phyloP scores from a whole-genome alignment of 2,329 filamentous ascomycete species.

The Cercospora beticola region DNA sequence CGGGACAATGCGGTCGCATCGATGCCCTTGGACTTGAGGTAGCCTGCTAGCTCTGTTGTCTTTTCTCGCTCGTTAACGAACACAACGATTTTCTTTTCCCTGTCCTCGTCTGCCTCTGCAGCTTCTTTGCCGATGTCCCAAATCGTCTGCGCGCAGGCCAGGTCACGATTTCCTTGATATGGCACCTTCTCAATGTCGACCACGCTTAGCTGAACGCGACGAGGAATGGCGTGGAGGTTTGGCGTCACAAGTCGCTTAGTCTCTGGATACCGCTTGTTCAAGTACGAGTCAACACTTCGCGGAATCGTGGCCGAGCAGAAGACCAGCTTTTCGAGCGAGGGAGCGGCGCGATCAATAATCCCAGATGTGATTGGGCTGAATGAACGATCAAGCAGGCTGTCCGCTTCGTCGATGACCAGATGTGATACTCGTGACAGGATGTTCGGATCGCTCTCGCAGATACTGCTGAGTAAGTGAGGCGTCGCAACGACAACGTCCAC shows the following conservation, averaged over 20 bases:
- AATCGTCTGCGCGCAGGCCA: constrained; percentile 92
- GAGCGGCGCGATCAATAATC: constrained; percentile 77
- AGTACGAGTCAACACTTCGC: constrained; percentile 77
- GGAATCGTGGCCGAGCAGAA: constrained; percentile 97
- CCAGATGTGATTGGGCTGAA: constrained; percentile 80
- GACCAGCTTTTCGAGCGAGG: constrained; percentile 80
- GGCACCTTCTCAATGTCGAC: constrained; percentile 90
- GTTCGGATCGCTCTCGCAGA: constrained; percentile 86
- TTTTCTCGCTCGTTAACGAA: constrained; percentile 97
- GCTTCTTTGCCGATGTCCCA: constrained; percentile 86
- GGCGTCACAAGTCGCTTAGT: constrained; percentile 87
- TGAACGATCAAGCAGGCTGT: constrained; percentile 90
- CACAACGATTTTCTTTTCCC: constrained; percentile 83
- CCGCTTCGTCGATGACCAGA: constrained; percentile 90
- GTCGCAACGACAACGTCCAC: constrained; percentile 86
- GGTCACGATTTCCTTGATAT: constrained; percentile 86
- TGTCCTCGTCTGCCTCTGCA: constrained; percentile 55
- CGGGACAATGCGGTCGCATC: constrained; percentile 82
- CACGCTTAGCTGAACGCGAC: constrained; percentile 89
- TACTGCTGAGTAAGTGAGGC: constrained; percentile 83
- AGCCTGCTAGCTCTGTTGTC: constrained; percentile 75
- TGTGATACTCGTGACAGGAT: constrained; percentile 88
- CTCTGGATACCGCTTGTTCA: constrained; percentile 78
- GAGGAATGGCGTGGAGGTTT: constrained; percentile 92
- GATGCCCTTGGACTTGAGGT: constrained; percentile 79